Evolutionary conservation across 805 yeast genomes (phyloP).

Genomic region (Candida silvatica): DNA sequence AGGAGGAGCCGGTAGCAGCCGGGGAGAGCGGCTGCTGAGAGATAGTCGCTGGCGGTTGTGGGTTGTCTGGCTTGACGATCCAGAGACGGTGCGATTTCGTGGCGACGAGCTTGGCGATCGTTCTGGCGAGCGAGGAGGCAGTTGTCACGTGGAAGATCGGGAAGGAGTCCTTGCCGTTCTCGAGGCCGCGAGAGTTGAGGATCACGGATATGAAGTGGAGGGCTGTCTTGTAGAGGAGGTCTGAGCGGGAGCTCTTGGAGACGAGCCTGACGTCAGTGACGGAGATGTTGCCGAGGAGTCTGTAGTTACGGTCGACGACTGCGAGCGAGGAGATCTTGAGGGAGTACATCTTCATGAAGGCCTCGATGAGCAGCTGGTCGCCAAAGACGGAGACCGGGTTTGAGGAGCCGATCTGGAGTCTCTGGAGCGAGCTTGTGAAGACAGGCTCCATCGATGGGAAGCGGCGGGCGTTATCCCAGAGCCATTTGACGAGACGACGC

Average conservation of each 20-base stretch:
- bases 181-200: conserved; percentile 80
- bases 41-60: conserved; percentile 6
- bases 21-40: conserved; percentile 1
- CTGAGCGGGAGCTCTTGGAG: conserved; percentile 80
- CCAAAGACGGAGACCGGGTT: conserved; percentile 78
- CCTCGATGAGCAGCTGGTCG: conserved; percentile 82
- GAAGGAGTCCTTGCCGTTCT: conserved; percentile 91
- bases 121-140: conserved; percentile 72
- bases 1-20: conserved; percentile 4
- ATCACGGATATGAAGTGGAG: conserved; percentile 83
- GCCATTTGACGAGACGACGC: conserved; percentile 71
- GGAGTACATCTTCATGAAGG: conserved; percentile 74
- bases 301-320: conserved; percentile 71
- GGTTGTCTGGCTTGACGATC: conserved; percentile 55
- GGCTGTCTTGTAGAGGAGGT: conserved; percentile 72
- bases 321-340: conserved; percentile 87
- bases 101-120: conserved; percentile 91
- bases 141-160: conserved; percentile 92
- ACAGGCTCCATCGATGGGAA: conserved; percentile 76
- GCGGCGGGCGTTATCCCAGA: conserved; percentile 89
- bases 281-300: conserved; percentile 84
- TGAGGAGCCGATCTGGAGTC: conserved; percentile 63
- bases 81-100: conserved; percentile 87
- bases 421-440: conserved; percentile 58
- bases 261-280: conserved; percentile 90